Evolutionary conservation across 306 rosid genomes (phyloP), one percentile per base, ranked within the genome.

Genomic region (Astragalus membranaceus): DNA sequence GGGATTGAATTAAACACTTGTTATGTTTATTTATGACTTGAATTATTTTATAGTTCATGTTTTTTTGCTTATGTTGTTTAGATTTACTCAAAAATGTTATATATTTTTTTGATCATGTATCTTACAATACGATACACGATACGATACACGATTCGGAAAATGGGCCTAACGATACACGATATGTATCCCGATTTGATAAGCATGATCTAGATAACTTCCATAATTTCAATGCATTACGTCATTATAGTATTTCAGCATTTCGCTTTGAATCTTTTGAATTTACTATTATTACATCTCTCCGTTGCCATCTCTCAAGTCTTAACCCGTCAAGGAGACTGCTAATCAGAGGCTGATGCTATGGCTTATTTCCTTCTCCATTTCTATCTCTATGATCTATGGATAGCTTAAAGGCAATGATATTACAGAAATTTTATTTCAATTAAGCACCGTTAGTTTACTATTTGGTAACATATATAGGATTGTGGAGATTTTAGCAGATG

Each of bases 281-380:
- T 59, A 32, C 52, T 8, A 15, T 29, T 47, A 10, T 36, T 47
- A 8, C 49, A 5, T 64, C 43, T 53, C 10, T 70, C 5, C 52
- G 11, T 39, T n/a, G n/a, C n/a, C n/a, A n/a, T n/a, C n/a, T n/a
- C n/a, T n/a, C n/a, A n/a, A n/a, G 14, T 51, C 29, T 42, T 8
- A 15, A 52, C 4, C 36, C 46, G n/a, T 66, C 55, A 29, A 52
- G 41, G 68, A 9, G 56, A 76, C 36, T 64, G 61, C 55, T 23
- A 44, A 29, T 16, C 10, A 13, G 10, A 26, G 52, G 58, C 63
- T 72, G 26, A 51, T 26, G 46, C 71, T 72, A 12, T 72, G 69
- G 64, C 29, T 60, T 61, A 16, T 73, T 17, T 12, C 41, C 55
- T 50, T 65, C 61, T 46, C 57, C 43, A 43, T 79, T 62, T 53